These are phyloP conservation scores for Kingdonia uniflora DNA, from an alignment of 164 flowering plant species.

Conservation along the genomic window DNA sequence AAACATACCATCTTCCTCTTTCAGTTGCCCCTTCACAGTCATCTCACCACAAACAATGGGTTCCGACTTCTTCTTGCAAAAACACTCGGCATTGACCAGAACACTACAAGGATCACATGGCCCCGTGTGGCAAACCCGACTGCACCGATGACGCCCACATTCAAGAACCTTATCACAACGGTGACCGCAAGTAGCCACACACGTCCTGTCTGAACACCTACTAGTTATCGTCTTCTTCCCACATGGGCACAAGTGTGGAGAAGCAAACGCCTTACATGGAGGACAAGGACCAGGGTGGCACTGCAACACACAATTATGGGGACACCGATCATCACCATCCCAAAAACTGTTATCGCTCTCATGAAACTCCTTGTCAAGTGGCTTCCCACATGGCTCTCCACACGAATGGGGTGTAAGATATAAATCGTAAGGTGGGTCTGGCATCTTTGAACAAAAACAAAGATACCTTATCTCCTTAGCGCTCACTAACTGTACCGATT, in stretches of 20 bases:
- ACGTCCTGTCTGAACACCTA: constrained; percentile 67
- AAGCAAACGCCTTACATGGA: constrained; percentile 95
- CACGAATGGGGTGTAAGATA: constrained; percentile 96
- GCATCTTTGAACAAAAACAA: constrained; percentile 85
- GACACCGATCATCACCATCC: constrained; percentile 62
- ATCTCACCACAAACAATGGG: constrained; percentile 67
- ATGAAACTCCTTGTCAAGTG: constrained; percentile 37
- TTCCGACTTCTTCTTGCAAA: constrained; percentile 66
- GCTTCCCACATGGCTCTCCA: constrained; percentile 92
- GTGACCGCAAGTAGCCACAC: constrained; percentile 68
- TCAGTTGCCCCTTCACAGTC: constrained; percentile 65
- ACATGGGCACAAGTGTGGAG: constrained; percentile 71
- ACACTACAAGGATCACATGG: constrained; percentile 67
- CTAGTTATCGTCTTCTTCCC: constrained; percentile 70
- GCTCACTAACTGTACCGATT: constrained; percentile 62
- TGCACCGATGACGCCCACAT: constrained; percentile 82
- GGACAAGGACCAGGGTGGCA: constrained; percentile 99
- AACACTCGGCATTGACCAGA: constrained; percentile 56
- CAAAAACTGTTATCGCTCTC: constrained; percentile 9
- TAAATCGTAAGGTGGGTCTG: constrained; percentile 76
- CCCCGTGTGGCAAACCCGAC: constrained; percentile 63
- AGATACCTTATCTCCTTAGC: constrained; percentile 67
- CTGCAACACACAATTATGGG: constrained; percentile 86
- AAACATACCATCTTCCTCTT: constrained; percentile 55
- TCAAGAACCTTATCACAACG: constrained; percentile 65